Evolutionary conservation across 345 rosid species (phyloP), one percentile per base, ranked within the genome.

Genomic region (Sisymbrium irio): DNA sequence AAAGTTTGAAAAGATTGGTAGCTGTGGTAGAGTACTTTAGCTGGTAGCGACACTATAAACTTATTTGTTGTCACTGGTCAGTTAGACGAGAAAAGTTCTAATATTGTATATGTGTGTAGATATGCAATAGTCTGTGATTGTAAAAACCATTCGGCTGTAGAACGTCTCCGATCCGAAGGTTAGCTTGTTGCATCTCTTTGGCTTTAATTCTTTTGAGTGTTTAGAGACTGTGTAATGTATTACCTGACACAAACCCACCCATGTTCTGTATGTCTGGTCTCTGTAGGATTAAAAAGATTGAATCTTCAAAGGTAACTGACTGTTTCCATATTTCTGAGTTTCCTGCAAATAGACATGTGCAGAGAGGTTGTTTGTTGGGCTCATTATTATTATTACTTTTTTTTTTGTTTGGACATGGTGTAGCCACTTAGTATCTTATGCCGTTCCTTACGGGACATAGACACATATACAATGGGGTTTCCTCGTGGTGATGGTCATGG

Each of bases 371-470:
- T 50, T 49, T 49, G 6, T n/a, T 54, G 36, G 10, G 36, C 2
- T 35, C 27, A 12, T n/a, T 25, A 13, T n/a, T n/a, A n/a, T n/a
- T n/a, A n/a, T n/a, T n/a, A n/a, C 30, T 15, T n/a, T 14, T 14
- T 4, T 55, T 56, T n/a, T n/a, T n/a, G n/a, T n/a, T n/a, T n/a
- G 30, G 15, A 22, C 6, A 35, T 36, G 58, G 7, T 58, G 89
- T 88, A 94, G 96, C 98, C 97, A 36, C 90, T 94, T 41, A 94
- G 98, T 83, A 91, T 94, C 80, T 82, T 94, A 61, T 94, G 98
- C 77, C 85, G 45, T 65, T 89, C 96, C 61, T 74, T 94, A 51
- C 83, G 87, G 17, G 98, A 94, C 78, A 91, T 91, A 19, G 98
- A 88, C 81, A 80, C 82, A 7, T 89, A 81, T 70, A 89, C 97